Evolutionary conservation across 108 stramenopile species (phyloP).

Genomic region (Fragilaria crotonensis): DNA sequence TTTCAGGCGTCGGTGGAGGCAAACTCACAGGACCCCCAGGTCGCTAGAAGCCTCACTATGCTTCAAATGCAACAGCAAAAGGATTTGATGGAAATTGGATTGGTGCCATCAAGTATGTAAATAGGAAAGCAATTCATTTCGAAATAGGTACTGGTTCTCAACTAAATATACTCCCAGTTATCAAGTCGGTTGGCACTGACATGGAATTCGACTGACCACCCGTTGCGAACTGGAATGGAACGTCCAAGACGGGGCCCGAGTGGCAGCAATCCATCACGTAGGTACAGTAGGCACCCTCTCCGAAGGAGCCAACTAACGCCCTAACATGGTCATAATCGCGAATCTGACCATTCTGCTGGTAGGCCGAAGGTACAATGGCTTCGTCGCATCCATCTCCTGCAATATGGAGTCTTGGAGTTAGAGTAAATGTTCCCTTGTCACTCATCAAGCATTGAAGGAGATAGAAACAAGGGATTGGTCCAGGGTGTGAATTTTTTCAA

Average conservation of each 20-base stretch:
- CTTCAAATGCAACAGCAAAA: slow-evolving; percentile 88
- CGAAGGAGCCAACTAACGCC: slow-evolving; percentile 39
- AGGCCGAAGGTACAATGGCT: slow-evolving; percentile 62
- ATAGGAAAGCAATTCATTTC: not conserved
- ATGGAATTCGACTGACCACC: slow-evolving; percentile 34
- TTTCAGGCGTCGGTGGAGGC: slow-evolving; percentile 74
- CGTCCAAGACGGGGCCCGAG: slow-evolving; percentile 36
- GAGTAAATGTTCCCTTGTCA: too few species aligned
- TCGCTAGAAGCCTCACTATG: slow-evolving; percentile 74
- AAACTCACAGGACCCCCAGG: slow-evolving; percentile 58
- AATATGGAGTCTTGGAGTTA: too few species aligned
- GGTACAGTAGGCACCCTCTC: slow-evolving; percentile 42
- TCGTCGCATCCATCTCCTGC: slow-evolving; percentile 54
- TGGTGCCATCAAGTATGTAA: slow-evolving; percentile 3
- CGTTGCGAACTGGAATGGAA: slow-evolving; percentile 29
- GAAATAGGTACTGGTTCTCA: too few species aligned
- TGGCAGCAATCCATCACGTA: slow-evolving; percentile 75
- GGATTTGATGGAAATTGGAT: slow-evolving; percentile 63
- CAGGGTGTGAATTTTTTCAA: too few species aligned
- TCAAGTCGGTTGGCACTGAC: too few species aligned
- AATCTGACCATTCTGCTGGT: slow-evolving; percentile 41
- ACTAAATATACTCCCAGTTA: too few species aligned
- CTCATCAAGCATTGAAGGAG: too few species aligned
- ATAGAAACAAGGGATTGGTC: too few species aligned
- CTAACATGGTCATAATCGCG: slow-evolving; percentile 41